These are phyloP conservation scores for Suillus fuscotomentosus DNA, from an alignment of 768 basidiomycete genomes.

Conservation along the genomic window DNA sequence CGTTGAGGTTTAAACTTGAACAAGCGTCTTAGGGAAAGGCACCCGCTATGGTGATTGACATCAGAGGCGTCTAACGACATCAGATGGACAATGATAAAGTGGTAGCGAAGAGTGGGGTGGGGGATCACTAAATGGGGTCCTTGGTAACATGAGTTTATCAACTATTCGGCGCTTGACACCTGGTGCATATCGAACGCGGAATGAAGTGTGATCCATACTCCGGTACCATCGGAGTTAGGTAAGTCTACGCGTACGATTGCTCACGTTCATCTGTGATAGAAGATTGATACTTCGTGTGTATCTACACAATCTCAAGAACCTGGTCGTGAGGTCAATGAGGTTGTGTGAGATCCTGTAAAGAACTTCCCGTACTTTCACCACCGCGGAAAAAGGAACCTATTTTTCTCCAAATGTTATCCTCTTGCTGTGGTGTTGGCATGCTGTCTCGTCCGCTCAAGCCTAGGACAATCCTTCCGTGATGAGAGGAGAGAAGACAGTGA, in stretches of 20 bases:
- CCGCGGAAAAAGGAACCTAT: conserved; percentile 24
- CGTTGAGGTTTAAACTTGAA: conserved; percentile 7
- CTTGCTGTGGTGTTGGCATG: conserved; percentile 19
- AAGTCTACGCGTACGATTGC: conserved; percentile 7
- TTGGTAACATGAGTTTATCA: conserved; percentile 32
- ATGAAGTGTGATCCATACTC: conserved; percentile 27
- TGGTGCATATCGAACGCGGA: conserved; percentile 16
- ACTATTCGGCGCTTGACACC: conserved; percentile 18
- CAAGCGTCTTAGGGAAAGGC: conserved; percentile 21
- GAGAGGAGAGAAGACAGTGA: conserved; percentile 38
- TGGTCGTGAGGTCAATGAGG: conserved; percentile 7
- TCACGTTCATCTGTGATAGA: conserved; percentile 13
- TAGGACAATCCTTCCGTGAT: conserved; percentile 39
- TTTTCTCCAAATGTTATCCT: conserved; percentile 41
- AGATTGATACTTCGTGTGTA: conserved; percentile 9
- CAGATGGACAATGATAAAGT: conserved; percentile 6
- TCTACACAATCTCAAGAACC: conserved; percentile 8
- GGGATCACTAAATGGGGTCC: conserved; percentile 8
- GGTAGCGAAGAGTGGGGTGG: conserved; percentile 9
- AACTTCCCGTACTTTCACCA: conserved; percentile 9
- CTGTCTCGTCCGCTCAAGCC: conserved; percentile 42
- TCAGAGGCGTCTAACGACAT: conserved; percentile 28
- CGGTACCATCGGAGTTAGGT: conserved; percentile 26
- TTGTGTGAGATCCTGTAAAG: conserved; percentile 9
- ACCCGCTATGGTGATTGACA: conserved; percentile 19